Conservation (phyloP, 2,329 filamentous ascomycete species). For the Fusarium cyanostomum region DNA sequence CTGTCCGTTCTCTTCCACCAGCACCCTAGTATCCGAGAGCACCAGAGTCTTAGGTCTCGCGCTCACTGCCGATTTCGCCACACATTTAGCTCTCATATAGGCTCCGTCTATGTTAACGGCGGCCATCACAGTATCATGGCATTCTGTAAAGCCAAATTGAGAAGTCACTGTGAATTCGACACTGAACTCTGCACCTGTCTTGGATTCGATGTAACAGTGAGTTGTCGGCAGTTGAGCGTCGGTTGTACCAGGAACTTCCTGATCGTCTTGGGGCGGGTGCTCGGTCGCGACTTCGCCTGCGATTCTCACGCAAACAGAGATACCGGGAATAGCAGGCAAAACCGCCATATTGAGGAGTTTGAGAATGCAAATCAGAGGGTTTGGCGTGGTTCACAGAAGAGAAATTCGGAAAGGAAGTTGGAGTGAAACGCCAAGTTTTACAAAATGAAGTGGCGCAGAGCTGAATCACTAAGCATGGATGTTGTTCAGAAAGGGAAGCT, state of each 20-base stretch:
- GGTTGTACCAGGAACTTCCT: fast-evolving
- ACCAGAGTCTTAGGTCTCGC: not conserved
- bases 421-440: too few species aligned
- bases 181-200: slow-evolving; percentile 23
- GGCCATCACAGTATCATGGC: fast-evolving
- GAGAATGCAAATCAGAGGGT: not conserved
- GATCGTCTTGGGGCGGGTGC: slow-evolving; percentile 14
- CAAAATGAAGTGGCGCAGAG: too few species aligned
- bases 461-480: too few species aligned
- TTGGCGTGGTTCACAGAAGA: not conserved
- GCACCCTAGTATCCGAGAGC: not conserved
- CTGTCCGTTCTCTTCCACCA: not conserved
- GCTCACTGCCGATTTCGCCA: too few species aligned
- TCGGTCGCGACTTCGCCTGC: slow-evolving; percentile 34
- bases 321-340: slow-evolving; percentile 17
- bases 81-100: fast-evolving
- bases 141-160: not conserved
- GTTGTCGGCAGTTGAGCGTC: not conserved
- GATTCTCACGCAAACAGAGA: slow-evolving; percentile 31
- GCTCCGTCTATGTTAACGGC: slow-evolving; percentile 26
- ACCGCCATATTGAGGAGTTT: slow-evolving; percentile 35
- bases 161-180: slow-evolving; percentile 9
- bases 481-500: too few species aligned
- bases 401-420: too few species aligned
- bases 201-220: slow-evolving; percentile 40